Evolutionary conservation across 139 green algal species (phyloP).

Genomic region (Pseudopediastrum boryanum): DNA sequence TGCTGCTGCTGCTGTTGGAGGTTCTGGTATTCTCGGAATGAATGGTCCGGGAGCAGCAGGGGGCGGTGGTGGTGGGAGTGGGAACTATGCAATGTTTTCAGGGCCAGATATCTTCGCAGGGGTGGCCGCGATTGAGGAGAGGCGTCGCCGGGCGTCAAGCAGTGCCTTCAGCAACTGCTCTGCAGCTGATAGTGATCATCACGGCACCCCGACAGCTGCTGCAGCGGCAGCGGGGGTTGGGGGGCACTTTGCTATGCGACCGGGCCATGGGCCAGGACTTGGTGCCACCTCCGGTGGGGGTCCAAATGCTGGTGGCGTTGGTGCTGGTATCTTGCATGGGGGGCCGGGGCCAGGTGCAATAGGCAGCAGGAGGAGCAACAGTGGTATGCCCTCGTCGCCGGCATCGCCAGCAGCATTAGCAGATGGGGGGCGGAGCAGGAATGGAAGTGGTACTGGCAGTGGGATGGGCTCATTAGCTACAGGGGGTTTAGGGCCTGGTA

Average conservation of each 20-base stretch:
- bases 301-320: background rate
- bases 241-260: background rate
- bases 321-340: background rate
- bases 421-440: no score
- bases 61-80: background rate
- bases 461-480: no score
- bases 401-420: background rate
- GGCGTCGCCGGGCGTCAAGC: background rate
- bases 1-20: background rate
- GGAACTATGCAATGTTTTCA: constrained; percentile 17
- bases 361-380: constrained; percentile 6
- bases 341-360: background rate
- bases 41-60: background rate
- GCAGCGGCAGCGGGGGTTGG: background rate
- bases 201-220: constrained; percentile 9
- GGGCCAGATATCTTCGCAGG: constrained; percentile 11
- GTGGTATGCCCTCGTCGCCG: background rate
- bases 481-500: no score
- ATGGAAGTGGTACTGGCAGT: no score
- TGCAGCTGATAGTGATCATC: background rate
- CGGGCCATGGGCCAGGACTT: no score
- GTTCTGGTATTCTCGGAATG: background rate
- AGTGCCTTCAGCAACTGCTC: background rate
- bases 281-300: background rate
- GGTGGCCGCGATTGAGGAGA: background rate